Conservation (phyloP, 2,329 filamentous ascomycete genomes). For the Apiospora saccharicola region DNA sequence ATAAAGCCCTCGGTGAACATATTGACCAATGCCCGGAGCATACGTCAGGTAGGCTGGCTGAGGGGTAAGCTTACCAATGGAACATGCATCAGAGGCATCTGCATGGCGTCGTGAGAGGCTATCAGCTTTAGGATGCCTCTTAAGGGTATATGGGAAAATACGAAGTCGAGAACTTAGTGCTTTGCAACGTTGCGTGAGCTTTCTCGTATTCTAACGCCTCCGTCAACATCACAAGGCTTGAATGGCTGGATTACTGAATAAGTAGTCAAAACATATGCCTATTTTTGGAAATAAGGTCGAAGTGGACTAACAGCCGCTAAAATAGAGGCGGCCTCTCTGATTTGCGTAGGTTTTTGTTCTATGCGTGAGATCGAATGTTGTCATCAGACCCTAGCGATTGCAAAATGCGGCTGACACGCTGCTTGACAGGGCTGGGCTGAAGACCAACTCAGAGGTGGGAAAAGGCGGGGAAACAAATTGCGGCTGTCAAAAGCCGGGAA, state of each 20-base stretch:
- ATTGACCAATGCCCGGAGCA: not conserved
- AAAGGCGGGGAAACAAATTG: not conserved
- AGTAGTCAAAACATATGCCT: not conserved
- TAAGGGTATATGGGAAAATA: not conserved
- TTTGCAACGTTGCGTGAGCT: not conserved
- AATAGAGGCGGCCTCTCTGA: not conserved
- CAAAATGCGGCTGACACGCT: constrained; percentile 5
- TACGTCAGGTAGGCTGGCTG: not conserved
- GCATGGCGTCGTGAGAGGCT: not conserved
- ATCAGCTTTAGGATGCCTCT: not conserved
- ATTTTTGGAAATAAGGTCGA: not conserved
- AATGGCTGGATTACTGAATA: not conserved
- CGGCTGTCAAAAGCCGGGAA: not conserved
- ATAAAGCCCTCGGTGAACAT: not conserved
- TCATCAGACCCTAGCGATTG: not conserved
- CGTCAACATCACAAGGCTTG: not conserved
- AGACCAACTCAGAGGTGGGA: not conserved
- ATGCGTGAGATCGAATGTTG: not conserved
- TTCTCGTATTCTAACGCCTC: not conserved
- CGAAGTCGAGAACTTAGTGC: not conserved
- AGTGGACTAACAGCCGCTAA: not conserved
- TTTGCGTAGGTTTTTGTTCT: not conserved
- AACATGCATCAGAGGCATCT: not conserved
- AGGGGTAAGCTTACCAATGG: not conserved
- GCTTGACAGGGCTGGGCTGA: not conserved